phyloP scores from a whole-genome alignment of 2,329 filamentous ascomycete species.

The Colletotrichum sp. region DNA sequence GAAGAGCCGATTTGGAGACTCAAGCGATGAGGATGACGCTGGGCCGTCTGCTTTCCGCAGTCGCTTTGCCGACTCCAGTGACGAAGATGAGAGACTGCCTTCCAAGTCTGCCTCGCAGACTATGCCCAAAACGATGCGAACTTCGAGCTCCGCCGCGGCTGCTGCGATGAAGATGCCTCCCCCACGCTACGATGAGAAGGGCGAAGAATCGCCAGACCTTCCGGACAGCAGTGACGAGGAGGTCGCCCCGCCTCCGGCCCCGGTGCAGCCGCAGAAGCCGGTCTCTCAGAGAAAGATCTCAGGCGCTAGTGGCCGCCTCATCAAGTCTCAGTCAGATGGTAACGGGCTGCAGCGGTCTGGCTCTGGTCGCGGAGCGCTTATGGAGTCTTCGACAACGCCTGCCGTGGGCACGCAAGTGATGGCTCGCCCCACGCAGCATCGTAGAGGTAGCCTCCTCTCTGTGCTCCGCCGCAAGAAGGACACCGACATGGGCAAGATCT shows the following conservation, averaged over 20 bases:
- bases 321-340: conserved; percentile 24
- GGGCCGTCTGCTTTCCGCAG: conserved; percentile 48
- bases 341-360: conserved; percentile 41
- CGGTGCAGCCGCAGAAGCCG: conserved; percentile 19
- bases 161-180: conserved; percentile 37
- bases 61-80: conserved; percentile 76
- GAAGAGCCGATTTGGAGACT: conserved; percentile 64
- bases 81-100: conserved; percentile 68
- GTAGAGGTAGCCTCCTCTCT: conserved; percentile 58
- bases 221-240: conserved; percentile 63
- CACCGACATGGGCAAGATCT: conserved; percentile 55
- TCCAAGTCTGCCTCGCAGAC: conserved; percentile 72
- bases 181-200: conserved; percentile 47
- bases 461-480: conserved; percentile 71
- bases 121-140: conserved; percentile 37
- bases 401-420: conserved; percentile 23
- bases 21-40: conserved; percentile 64
- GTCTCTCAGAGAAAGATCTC: conserved; percentile 22
- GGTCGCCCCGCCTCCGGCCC: background rate
- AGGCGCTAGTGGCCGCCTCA: conserved; percentile 14
- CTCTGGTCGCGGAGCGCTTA: conserved; percentile 44
- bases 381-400: conserved; percentile 24
- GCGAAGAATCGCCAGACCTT: conserved; percentile 60
- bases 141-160: conserved; percentile 37
- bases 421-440: conserved; percentile 34